These are phyloP conservation scores for Colletotrichum limetticola DNA, from an alignment of 2,329 filamentous ascomycete genomes.

Conservation along the genomic window DNA sequence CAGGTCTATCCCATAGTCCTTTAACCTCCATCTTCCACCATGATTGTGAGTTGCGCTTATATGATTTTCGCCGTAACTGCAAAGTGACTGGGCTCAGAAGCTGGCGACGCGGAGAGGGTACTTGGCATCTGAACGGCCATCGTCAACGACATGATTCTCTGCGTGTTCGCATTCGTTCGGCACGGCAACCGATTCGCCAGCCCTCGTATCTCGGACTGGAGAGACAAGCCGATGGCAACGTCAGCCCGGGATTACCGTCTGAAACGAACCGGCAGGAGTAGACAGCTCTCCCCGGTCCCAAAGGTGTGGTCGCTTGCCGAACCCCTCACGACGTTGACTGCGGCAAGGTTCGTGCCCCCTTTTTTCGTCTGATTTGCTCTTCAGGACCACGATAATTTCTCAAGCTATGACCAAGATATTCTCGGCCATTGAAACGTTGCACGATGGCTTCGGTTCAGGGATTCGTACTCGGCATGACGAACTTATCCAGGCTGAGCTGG, in stretches of 20 bases:
- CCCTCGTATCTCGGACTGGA: neutral
- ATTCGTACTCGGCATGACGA: constrained; percentile 6
- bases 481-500: neutral
- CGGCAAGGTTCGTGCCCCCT: neutral
- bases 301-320: no score
- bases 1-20: no score
- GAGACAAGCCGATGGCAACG: neutral
- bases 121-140: neutral
- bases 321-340: neutral
- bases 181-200: neutral
- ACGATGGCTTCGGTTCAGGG: neutral
- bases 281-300: neutral
- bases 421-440: neutral
- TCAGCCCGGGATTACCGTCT: neutral
- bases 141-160: neutral
- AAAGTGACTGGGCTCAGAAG: neutral
- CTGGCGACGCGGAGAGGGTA: no score
- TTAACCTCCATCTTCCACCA: no score
- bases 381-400: neutral
- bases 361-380: neutral
- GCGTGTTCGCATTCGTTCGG: neutral
- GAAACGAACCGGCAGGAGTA: neutral
- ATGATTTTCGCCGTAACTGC: no score
- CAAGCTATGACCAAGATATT: neutral
- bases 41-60: no score